phyloP scores from a whole-genome alignment of 129 eudicot species.

The Cynara cardunculus region DNA sequence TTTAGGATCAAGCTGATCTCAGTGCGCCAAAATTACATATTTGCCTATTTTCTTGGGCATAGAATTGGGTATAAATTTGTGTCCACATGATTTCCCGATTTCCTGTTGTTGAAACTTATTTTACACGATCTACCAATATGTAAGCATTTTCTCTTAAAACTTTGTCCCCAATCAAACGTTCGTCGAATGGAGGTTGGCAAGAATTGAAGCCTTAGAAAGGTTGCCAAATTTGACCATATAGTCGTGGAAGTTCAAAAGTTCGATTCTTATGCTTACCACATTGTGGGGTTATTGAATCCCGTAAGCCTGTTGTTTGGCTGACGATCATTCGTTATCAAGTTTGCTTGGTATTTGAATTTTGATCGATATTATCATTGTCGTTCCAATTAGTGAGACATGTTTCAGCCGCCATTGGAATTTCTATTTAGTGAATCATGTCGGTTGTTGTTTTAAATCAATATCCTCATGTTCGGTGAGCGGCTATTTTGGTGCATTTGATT shows the following conservation, averaged over 20 bases:
- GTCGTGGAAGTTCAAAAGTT: slow-evolving; percentile 13
- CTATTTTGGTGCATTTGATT: slow-evolving; percentile 4
- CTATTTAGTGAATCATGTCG: slow-evolving; percentile 12
- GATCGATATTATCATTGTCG: background rate
- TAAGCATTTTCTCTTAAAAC: background rate
- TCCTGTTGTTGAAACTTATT: background rate
- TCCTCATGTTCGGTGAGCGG: slow-evolving; percentile 6
- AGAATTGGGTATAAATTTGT: background rate
- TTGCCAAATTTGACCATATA: slow-evolving; percentile 31
- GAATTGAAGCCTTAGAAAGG: slow-evolving; percentile 11
- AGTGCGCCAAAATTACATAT: background rate
- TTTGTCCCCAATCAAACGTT: slow-evolving; percentile 12
- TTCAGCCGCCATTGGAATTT: slow-evolving; percentile 2
- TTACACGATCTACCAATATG: background rate
- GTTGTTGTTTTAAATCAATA: slow-evolving; percentile 19
- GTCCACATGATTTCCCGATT: background rate
- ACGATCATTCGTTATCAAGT: slow-evolving; percentile 19
- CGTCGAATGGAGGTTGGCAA: background rate
- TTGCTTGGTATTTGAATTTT: background rate
- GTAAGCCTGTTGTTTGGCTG: slow-evolving; percentile 12
- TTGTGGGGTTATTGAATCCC: slow-evolving; percentile 14
- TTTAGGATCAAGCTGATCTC: background rate
- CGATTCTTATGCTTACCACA: slow-evolving; percentile 10
- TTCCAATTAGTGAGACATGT: background rate
- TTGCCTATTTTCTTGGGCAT: background rate